Base-by-base conservation (phyloP, 805 yeast genomes). In the Barnettozyma salicaria region DNA sequence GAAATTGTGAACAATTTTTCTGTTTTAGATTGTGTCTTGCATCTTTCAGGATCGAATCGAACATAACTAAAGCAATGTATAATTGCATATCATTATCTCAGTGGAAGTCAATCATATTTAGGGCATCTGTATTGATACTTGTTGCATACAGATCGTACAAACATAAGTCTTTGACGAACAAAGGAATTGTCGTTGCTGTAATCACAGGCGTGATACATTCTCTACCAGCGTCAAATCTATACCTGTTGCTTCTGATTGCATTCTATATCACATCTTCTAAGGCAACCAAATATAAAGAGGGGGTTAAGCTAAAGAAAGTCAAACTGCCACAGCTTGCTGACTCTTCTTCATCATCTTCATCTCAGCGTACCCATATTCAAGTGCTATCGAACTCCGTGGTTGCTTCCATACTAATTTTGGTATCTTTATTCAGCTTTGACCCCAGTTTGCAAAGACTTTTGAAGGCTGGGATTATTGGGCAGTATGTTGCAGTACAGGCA, bases 401-500 rank as follows among this genome's bases (percentile, higher is more conserved):
- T 19, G 69, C 72, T 3, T 47, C 67, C 2, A 17, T 59, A 0
- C 44, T 65, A 19, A 60, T 68, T 4, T 5, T 65, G 6, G 17
- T 44, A 3, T 56, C 59, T 10, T 18, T 40, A 1, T 39, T 43
- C 19, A 41, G 43, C 1, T 13, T 19, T 10, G 40, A 44, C 19
- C 23, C 28, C 7, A 42, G 32, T 7, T 19, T 32, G 8, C 32
- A 34, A 8, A 20, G 33, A 2, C 50, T 40, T 34, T 43, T 47
- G 30, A 58, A 42, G 25, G 47, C 52, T 7, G 62, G 59, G 3
- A 37, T 53, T 7, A 47, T 51, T 22, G 49, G 53, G 6, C 71
- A 68, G 26, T 68, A 68, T 39, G 61, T 63, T 6, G 69, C 69
- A 2, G 72, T 64, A 14, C 63, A 61, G 6, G 64, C 72, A 5